Conservation (phyloP, 768 basidiomycete species). For the Suillus lakei region DNA sequence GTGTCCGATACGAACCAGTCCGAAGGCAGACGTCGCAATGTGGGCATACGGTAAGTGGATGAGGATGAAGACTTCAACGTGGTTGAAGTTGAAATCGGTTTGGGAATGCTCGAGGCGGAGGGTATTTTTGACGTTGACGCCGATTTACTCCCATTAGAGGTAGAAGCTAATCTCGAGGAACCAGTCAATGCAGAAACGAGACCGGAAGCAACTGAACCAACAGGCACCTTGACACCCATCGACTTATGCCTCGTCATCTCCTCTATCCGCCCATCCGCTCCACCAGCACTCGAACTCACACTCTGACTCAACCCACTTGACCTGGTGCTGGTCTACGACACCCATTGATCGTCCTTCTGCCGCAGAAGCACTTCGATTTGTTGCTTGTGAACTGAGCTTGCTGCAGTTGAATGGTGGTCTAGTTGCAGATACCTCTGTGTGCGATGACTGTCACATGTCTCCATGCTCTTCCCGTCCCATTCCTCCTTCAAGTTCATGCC, state of each 20-base stretch:
- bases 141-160: neutral
- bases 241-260: slow-evolving; percentile 29
- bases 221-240: slow-evolving; percentile 38
- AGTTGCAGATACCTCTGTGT: neutral
- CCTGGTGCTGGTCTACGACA: neutral
- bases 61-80: neutral
- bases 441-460: neutral
- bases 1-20: too few relatives aligned
- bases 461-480: neutral
- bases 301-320: slow-evolving; percentile 8
- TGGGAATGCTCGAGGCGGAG: neutral
- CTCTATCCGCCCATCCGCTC: neutral
- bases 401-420: neutral
- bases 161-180: neutral
- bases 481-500: neutral
- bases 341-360: neutral
- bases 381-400: neutral
- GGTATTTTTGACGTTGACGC: neutral
- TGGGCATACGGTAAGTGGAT: neutral
- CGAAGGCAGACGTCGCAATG: too few relatives aligned
- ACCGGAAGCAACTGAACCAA: neutral
- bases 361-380: neutral
- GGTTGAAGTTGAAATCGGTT: neutral
- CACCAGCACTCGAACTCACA: slow-evolving; percentile 4
- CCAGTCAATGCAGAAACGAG: neutral